Evolutionary conservation across 164 flowering plant genomes (phyloP).

Genomic region (Tinospora cordifolia): DNA sequence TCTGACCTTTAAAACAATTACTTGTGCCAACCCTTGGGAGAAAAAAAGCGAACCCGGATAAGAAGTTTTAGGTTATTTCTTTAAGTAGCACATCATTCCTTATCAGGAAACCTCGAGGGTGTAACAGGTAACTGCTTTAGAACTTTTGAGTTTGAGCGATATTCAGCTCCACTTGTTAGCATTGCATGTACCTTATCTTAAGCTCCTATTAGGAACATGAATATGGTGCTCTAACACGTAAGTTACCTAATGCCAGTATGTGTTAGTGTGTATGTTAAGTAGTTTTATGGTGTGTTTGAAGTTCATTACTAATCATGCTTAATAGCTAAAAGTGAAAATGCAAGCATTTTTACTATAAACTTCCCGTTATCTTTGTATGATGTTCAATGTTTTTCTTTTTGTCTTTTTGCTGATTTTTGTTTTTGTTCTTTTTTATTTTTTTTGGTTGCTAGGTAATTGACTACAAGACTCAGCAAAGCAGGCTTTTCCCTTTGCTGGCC

Average conservation of each 20-base stretch:
- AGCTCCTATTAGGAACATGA: not conserved
- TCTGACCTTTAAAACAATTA: too few species aligned
- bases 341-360: too few species aligned
- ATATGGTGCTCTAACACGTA: not conserved
- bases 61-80: too few species aligned
- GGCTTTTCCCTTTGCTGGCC: slow-evolving; percentile 95
- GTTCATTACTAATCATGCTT: not conserved
- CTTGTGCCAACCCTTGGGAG: too few species aligned
- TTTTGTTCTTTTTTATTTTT: too few species aligned
- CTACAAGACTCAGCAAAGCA: slow-evolving; percentile 93
- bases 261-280: not conserved
- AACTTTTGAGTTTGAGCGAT: not conserved
- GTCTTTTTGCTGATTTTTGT: not conserved
- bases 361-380: not conserved
- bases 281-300: not conserved
- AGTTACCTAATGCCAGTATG: not conserved
- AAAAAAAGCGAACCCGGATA: too few species aligned
- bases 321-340: not conserved
- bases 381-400: not conserved
- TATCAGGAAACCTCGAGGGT: not conserved
- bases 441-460: slow-evolving; percentile 67
- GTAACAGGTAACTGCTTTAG: not conserved
- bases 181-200: not conserved
- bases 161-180: not conserved
- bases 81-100: too few species aligned